phyloP scores from a whole-genome alignment of 2,329 filamentous ascomycete genomes.

The Sclerotinia glacialis region DNA sequence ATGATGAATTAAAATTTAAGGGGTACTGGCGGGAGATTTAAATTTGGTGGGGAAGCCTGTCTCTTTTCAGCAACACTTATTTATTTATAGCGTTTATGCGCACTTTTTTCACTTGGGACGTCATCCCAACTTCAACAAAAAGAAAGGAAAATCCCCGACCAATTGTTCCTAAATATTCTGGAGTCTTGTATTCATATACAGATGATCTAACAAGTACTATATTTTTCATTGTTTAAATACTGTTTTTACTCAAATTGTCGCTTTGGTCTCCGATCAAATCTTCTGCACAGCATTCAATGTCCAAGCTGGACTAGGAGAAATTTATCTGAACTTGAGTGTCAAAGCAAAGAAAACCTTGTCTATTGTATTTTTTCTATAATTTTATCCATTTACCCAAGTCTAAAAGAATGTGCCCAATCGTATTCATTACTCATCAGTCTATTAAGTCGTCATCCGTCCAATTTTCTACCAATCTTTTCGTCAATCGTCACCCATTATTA shows the following conservation, averaged over 20 bases:
- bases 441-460: neutral
- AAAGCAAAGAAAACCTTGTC: neutral
- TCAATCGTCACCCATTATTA: neutral
- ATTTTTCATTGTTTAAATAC: neutral
- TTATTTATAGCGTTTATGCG: neutral
- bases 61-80: neutral
- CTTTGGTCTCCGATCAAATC: neutral
- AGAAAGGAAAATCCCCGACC: neutral
- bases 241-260: neutral
- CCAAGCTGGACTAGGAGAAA: neutral
- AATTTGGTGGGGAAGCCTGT: neutral
- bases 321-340: neutral
- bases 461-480: no score
- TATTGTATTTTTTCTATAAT: constrained; percentile 3
- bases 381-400: neutral
- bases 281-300: neutral
- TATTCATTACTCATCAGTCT: constrained; percentile 3
- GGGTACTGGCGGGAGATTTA: neutral
- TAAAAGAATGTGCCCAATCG: constrained; percentile 13
- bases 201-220: neutral
- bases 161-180: neutral
- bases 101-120: neutral
- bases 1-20: neutral
- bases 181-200: neutral
- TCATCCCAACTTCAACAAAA: neutral